These are phyloP conservation scores for Cladosporium phlei DNA, from an alignment of 2,329 filamentous ascomycete genomes.

Conservation along the genomic window DNA sequence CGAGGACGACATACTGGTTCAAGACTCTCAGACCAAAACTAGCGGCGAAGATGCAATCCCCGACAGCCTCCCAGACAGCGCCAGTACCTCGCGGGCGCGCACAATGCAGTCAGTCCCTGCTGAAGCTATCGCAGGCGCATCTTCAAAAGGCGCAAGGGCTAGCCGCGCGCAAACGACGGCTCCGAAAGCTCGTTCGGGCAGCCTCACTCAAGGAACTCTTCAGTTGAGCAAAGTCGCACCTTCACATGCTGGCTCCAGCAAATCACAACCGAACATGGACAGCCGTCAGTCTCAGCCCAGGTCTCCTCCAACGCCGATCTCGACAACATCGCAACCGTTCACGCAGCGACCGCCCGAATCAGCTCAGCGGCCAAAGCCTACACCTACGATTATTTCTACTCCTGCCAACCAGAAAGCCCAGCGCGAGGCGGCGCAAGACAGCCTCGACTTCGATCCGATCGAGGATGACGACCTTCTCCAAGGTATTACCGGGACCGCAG, in stretches of 20 bases:
- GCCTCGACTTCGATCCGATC: slow-evolving; percentile 6
- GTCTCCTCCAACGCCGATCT: slow-evolving; percentile 10
- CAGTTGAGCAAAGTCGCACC: background rate
- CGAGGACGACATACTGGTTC: slow-evolving; percentile 3
- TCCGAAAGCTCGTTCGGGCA: background rate
- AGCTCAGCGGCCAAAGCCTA: slow-evolving; percentile 11
- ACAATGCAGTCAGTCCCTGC: background rate
- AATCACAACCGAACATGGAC: background rate
- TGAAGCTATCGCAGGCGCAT: background rate
- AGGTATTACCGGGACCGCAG: background rate
- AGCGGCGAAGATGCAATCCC: background rate
- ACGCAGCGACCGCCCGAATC: slow-evolving; percentile 12
- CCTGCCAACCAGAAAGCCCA: background rate
- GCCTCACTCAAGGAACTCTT: background rate
- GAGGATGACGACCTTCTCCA: slow-evolving; percentile 11
- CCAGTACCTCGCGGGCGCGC: background rate
- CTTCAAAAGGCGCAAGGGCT: background rate
- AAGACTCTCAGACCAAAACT: background rate
- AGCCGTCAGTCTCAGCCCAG: background rate
- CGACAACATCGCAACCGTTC: background rate
- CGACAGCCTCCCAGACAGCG: background rate
- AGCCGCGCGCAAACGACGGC: background rate
- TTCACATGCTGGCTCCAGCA: background rate
- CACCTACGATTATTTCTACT: background rate
- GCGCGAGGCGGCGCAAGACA: background rate